Conservation (phyloP, 2,329 filamentous ascomycete species). For the Fusarium mexicanum region DNA sequence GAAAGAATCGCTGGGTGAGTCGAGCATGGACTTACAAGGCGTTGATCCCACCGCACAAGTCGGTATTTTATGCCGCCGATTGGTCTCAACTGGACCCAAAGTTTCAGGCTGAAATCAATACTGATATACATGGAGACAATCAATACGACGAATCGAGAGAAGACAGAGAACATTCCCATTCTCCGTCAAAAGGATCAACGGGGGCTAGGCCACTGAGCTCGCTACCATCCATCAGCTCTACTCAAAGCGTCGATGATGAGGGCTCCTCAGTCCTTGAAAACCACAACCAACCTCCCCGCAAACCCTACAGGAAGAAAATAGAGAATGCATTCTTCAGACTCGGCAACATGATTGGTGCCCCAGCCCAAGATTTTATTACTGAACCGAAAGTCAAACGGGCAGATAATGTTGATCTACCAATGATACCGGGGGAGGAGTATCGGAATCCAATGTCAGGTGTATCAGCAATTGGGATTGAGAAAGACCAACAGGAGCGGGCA, state of each 20-base stretch:
- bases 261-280: too few species aligned
- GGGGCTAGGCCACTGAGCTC: too few species aligned
- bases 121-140: accelerated
- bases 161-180: neutral
- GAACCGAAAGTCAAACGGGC: neutral
- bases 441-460: neutral
- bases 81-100: neutral
- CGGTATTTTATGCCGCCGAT: slow-evolving; percentile 3
- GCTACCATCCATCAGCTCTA: too few species aligned
- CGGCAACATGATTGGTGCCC: slow-evolving; percentile 57
- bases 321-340: slow-evolving; percentile 55
- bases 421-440: slow-evolving; percentile 9
- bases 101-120: neutral
- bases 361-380: slow-evolving; percentile 52
- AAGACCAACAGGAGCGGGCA: neutral
- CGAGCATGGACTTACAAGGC: slow-evolving; percentile 31
- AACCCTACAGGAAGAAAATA: slow-evolving; percentile 51
- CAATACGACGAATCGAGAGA: accelerated
- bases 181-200: too few species aligned
- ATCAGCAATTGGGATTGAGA: neutral
- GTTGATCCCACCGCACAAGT: neutral
- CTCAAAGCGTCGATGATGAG: too few species aligned
- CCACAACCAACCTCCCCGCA: too few species aligned
- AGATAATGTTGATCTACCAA: slow-evolving; percentile 2
- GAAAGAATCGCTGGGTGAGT: slow-evolving; percentile 3